Evolutionary conservation across 331 rosid genomes (phyloP).

Genomic region (Arachis monticola): DNA sequence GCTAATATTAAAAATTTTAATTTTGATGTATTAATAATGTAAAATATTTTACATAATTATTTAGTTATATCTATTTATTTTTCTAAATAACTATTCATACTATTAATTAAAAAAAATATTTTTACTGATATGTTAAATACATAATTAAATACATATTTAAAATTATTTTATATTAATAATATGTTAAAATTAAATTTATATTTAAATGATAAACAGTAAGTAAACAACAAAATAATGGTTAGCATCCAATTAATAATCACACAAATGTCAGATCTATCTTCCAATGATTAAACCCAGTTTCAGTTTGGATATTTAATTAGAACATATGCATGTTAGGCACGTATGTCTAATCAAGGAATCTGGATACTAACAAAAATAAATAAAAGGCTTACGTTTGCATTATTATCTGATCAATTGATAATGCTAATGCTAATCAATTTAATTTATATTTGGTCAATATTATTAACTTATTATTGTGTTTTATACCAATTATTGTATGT

Average conservation of each 20-base stretch:
- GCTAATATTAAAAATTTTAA: neutral
- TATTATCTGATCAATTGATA: conserved; percentile 22
- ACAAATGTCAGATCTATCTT: conserved; percentile 40
- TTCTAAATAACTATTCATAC: no score
- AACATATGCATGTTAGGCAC: conserved; percentile 47
- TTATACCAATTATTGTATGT: conserved; percentile 29
- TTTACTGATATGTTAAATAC: no score
- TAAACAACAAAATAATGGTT: neutral
- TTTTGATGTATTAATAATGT: no score
- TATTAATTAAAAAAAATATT: no score
- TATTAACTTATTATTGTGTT: neutral
- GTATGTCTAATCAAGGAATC: conserved; percentile 38
- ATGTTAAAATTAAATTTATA: no score
- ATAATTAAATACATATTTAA: no score
- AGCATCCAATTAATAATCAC: conserved; percentile 23
- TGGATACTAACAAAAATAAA: neutral
- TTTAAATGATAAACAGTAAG: conserved; percentile 21
- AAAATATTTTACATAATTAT: no score
- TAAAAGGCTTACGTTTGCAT: conserved; percentile 18
- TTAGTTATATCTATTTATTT: no score
- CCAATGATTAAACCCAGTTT: conserved; percentile 49
- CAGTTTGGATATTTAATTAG: conserved; percentile 38
- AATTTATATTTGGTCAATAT: conserved; percentile 13
- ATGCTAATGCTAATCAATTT: neutral
- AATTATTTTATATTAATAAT: no score